Conservation (phyloP, 2,329 filamentous ascomycete genomes). For the Alternaria metachromatica region DNA sequence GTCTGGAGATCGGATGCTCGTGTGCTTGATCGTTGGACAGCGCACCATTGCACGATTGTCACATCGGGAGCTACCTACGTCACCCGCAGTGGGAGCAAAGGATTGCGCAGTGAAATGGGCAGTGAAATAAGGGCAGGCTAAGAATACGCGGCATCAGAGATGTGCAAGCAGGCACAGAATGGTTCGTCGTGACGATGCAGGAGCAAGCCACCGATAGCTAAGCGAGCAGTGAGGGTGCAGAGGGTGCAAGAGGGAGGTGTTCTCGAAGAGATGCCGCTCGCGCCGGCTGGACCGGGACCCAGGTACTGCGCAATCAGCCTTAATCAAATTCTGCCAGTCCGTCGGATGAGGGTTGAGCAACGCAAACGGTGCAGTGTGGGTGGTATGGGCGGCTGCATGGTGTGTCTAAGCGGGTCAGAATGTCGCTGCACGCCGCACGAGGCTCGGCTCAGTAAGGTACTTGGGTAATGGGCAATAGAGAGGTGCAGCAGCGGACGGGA, state of each 20-base stretch:
- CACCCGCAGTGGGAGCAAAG: not conserved
- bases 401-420: constrained; percentile 15
- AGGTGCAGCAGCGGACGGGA: constrained; percentile 7
- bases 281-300: constrained; percentile 18
- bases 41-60: not conserved
- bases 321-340: constrained; percentile 15
- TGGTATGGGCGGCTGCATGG: constrained; percentile 15
- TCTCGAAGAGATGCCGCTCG: constrained; percentile 14
- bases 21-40: not conserved
- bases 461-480: constrained; percentile 16
- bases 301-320: constrained; percentile 28
- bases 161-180: not conserved
- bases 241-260: constrained; percentile 11
- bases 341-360: constrained; percentile 14
- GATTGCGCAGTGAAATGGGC: not conserved
- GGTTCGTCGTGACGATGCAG: constrained; percentile 7
- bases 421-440: constrained; percentile 18
- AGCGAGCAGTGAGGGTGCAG: not conserved
- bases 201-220: constrained; percentile 1
- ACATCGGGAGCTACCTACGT: not conserved
- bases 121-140: not conserved
- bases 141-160: not conserved
- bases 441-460: constrained; percentile 10
- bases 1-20: not conserved
- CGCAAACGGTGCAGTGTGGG: constrained; percentile 16